Evolutionary conservation across 768 basidiomycete species (phyloP).

Genomic region (Suillus alpinus): DNA sequence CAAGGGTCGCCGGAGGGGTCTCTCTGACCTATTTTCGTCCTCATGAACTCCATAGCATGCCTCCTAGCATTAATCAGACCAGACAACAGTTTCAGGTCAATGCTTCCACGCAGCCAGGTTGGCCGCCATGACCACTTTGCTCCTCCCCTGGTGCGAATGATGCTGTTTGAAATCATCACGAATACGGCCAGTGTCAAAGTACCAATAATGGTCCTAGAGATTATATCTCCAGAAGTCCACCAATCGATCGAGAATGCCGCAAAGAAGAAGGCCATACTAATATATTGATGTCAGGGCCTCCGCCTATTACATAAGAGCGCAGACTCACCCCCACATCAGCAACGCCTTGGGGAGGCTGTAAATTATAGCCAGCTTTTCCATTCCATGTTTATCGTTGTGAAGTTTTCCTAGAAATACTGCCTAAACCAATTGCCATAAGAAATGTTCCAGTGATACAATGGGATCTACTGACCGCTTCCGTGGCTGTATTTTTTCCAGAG

Average conservation of each 20-base stretch:
- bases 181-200: constrained; percentile 25
- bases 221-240: constrained; percentile 9
- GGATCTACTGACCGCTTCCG: constrained; percentile 33
- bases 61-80: not conserved
- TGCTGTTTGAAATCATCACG: constrained; percentile 42
- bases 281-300: not conserved
- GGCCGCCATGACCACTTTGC: constrained; percentile 19
- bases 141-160: constrained; percentile 29
- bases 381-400: constrained; percentile 32
- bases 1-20: not conserved
- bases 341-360: constrained; percentile 56
- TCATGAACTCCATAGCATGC: not conserved
- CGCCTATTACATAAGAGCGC: not conserved
- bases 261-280: constrained; percentile 29
- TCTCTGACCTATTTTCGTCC: not conserved
- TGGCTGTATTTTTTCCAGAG: constrained; percentile 26
- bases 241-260: constrained; percentile 26
- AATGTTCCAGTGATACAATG: not conserved
- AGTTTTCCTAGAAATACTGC: constrained; percentile 16
- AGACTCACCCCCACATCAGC: constrained; percentile 57
- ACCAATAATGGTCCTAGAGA: constrained; percentile 27
- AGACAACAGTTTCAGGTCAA: not conserved
- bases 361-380: constrained; percentile 50
- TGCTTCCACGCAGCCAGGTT: not conserved
- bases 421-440: not conserved